Conservation (phyloP, 441 rosid genomes). For the Jatropha podagrica region DNA sequence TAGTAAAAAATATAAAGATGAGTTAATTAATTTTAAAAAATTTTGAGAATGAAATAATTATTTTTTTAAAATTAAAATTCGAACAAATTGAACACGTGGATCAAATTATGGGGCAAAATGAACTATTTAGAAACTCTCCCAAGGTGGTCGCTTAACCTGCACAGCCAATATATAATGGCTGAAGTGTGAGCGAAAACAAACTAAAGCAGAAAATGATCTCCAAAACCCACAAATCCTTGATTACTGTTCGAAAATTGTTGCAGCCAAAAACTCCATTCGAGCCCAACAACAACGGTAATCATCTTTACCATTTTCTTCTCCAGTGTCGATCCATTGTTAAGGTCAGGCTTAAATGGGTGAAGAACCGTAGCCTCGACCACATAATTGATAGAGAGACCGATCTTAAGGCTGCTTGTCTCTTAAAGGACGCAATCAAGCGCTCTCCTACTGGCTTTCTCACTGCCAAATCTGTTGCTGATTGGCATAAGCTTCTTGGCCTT, state of each 20-base stretch:
- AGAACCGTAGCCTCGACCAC: constrained; percentile 80
- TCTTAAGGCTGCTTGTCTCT: constrained; percentile 85
- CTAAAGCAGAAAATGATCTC: constrained; percentile 32
- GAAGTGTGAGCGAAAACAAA: too few species aligned
- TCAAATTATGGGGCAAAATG: too few species aligned
- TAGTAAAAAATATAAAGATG: too few species aligned
- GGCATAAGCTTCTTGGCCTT: constrained; percentile 96
- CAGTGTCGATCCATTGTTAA: constrained; percentile 41
- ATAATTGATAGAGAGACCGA: constrained; percentile 84
- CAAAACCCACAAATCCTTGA: constrained; percentile 32
- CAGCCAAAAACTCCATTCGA: constrained; percentile 22
- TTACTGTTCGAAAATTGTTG: constrained; percentile 22
- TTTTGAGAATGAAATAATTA: too few species aligned
- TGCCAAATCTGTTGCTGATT: constrained; percentile 77
- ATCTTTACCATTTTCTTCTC: constrained; percentile 9
- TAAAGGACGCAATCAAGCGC: constrained; percentile 90
- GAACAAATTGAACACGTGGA: too few species aligned
- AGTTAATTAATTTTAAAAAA: too few species aligned
- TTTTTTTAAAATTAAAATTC: too few species aligned
- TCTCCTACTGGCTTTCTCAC: constrained; percentile 87
- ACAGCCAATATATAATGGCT: too few species aligned
- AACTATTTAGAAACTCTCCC: too few species aligned
- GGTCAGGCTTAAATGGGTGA: constrained; percentile 93
- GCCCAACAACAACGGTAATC: constrained; percentile 20
- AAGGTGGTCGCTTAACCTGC: too few species aligned